Conservation (phyloP, 176 grass and related monocot genomes). For the Carex myosuroides region DNA sequence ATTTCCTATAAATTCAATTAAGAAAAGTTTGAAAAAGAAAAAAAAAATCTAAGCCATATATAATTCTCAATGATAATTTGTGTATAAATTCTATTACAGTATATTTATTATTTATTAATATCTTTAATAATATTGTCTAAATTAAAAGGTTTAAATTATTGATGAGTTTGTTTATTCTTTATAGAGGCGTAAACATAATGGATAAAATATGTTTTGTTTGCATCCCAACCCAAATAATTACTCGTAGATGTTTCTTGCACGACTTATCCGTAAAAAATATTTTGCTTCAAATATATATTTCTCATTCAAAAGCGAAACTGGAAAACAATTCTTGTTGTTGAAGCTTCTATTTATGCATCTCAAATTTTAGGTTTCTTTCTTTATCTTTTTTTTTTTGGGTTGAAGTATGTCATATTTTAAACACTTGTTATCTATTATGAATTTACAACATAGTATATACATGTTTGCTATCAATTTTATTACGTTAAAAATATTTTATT, state of each 20-base stretch:
- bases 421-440: not conserved
- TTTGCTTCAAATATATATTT: too few relatives aligned
- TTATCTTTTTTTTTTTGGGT: not conserved
- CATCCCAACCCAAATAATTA: too few relatives aligned
- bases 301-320: not conserved
- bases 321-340: not conserved
- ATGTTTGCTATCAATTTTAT: not conserved
- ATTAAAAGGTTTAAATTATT: not conserved
- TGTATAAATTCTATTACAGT: too few relatives aligned
- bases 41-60: too few relatives aligned
- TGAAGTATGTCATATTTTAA: not conserved
- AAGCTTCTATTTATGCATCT: not conserved
- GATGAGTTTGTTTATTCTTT: not conserved
- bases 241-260: too few relatives aligned
- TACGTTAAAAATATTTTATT: too few relatives aligned
- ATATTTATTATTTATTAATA: not conserved
- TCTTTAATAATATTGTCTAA: not conserved
- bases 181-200: too few relatives aligned
- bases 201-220: too few relatives aligned
- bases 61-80: too few relatives aligned
- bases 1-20: too few relatives aligned
- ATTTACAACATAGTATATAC: not conserved
- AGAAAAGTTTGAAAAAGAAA: too few relatives aligned
- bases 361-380: not conserved
- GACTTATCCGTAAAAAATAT: too few relatives aligned